A percentile compares a stretch with the other conserved stretches of the same genome.
Conservation (phyloP, 2,329 filamentous ascomycete genomes). For the Colletotrichum spaethianum region DNA sequence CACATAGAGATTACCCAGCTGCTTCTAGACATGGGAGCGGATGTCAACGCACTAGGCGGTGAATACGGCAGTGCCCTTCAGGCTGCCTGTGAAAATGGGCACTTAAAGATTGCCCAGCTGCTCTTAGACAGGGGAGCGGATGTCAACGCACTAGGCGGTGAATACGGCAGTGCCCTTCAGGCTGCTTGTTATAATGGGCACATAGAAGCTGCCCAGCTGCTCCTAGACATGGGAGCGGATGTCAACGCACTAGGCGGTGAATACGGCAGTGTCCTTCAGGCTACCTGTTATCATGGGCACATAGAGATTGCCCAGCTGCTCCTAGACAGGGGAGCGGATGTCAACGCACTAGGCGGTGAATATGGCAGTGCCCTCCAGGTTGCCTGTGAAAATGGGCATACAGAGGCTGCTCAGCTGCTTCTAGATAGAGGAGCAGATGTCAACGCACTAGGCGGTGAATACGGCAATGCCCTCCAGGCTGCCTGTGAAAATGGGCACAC, state of each 20-base stretch:
- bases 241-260: background rate
- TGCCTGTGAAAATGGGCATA: no score
- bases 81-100: background rate
- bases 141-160: background rate
- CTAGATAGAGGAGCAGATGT: constrained; percentile 5
- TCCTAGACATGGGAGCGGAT: background rate
- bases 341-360: background rate
- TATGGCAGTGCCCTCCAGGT: no score
- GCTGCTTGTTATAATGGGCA: background rate
- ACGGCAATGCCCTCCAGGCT: constrained; percentile 3
- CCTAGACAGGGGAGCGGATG: background rate
- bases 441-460: background rate
- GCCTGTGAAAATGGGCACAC: background rate
- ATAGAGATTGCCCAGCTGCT: background rate
- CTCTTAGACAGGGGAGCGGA: background rate
- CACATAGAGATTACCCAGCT: background rate
- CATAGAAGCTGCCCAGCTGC: background rate
- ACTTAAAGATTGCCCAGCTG: background rate
- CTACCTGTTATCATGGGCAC: background rate
- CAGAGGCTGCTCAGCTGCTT: no score
- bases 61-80: background rate
- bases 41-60: background rate
- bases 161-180: background rate
- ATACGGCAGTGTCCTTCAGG: background rate
- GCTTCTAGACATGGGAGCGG: background rate